Percentiles rank a stretch among this genome's conserved stretches.
Conservation (phyloP, 1,284 basidiomycete genomes). For the Pseudozyma sp. region DNA sequence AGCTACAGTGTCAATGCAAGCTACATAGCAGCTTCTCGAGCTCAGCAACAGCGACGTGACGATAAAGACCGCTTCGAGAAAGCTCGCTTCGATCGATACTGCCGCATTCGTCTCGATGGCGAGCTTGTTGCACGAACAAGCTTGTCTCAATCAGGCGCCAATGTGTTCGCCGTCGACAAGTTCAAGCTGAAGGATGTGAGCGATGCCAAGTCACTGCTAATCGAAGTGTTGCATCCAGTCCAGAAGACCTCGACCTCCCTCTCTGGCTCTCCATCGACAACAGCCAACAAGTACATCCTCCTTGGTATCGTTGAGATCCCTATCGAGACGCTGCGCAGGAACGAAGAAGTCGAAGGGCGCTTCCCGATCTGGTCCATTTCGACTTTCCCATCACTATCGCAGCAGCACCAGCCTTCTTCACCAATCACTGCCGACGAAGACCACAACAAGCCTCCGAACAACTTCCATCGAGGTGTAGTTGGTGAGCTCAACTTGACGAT, state of each 20-base stretch:
- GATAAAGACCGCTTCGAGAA: slow-evolving; percentile 41
- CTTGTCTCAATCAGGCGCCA: slow-evolving; percentile 15
- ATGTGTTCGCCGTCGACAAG: slow-evolving; percentile 45
- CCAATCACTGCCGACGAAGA: slow-evolving; percentile 17
- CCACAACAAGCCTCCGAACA: slow-evolving; percentile 22
- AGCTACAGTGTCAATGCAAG: slow-evolving; percentile 3
- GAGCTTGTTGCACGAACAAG: slow-evolving; percentile 56
- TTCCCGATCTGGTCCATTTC: slow-evolving; percentile 60
- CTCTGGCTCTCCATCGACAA: slow-evolving; percentile 18
- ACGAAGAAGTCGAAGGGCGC: slow-evolving; percentile 60
- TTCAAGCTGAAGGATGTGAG: slow-evolving; percentile 52
- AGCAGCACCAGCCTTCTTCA: slow-evolving; percentile 3
- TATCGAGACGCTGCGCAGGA: slow-evolving; percentile 56
- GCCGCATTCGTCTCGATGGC: slow-evolving; percentile 51
- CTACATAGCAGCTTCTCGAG: slow-evolving; percentile 9
- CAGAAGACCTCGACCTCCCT: slow-evolving; percentile 28
- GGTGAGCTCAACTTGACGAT: slow-evolving; percentile 56
- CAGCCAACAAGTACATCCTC: slow-evolving; percentile 39
- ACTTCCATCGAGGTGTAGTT: slow-evolving; percentile 48
- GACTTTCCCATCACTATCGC: slow-evolving; percentile 12
- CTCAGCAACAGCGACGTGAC: slow-evolving; percentile 21
- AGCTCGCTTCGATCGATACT: slow-evolving; percentile 52
- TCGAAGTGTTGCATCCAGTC: slow-evolving; percentile 54
- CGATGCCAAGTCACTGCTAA: slow-evolving; percentile 35
- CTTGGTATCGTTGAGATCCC: slow-evolving; percentile 58